phyloP scores from a whole-genome alignment of 2,329 filamentous ascomycete genomes.

The Biscogniauxia sp. region DNA sequence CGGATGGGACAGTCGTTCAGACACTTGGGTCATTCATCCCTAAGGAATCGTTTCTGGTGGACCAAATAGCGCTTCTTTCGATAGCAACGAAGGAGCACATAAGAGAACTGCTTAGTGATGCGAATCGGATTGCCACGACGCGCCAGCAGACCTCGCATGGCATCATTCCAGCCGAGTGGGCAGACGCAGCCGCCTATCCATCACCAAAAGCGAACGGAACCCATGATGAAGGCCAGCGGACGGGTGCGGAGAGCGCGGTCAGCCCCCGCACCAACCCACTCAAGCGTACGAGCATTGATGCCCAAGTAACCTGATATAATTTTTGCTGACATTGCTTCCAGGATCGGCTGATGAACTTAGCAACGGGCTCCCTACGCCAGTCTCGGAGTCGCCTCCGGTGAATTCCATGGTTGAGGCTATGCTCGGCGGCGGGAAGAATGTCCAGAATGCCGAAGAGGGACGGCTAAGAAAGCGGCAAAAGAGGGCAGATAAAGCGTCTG shows the following conservation, averaged over 20 bases:
- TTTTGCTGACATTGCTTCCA: slow-evolving; percentile 38
- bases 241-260: slow-evolving; percentile 42
- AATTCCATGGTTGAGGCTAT: slow-evolving; percentile 51
- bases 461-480: slow-evolving; percentile 66
- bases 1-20: slow-evolving; percentile 59
- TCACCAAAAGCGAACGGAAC: slow-evolving; percentile 30
- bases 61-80: slow-evolving; percentile 79
- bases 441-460: slow-evolving; percentile 71
- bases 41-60: slow-evolving; percentile 71
- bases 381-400: slow-evolving; percentile 48
- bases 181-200: slow-evolving; percentile 61
- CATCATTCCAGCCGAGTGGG: slow-evolving; percentile 72
- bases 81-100: slow-evolving; percentile 80
- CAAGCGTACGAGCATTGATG: slow-evolving; percentile 53
- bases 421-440: slow-evolving; percentile 61
- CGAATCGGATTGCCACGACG: slow-evolving; percentile 65
- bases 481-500: slow-evolving; percentile 48
- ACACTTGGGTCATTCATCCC: slow-evolving; percentile 70
- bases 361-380: slow-evolving; percentile 46
- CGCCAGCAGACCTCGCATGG: slow-evolving; percentile 80
- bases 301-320: slow-evolving; percentile 10
- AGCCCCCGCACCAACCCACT: slow-evolving; percentile 53
- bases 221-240: slow-evolving; percentile 27
- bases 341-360: slow-evolving; percentile 36
- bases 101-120: slow-evolving; percentile 73